A percentile compares a stretch with the other conserved stretches of the same genome.
Evolutionary conservation across 2,329 filamentous ascomycete species (phyloP).

Genomic region (Trichoderma pleuroti): DNA sequence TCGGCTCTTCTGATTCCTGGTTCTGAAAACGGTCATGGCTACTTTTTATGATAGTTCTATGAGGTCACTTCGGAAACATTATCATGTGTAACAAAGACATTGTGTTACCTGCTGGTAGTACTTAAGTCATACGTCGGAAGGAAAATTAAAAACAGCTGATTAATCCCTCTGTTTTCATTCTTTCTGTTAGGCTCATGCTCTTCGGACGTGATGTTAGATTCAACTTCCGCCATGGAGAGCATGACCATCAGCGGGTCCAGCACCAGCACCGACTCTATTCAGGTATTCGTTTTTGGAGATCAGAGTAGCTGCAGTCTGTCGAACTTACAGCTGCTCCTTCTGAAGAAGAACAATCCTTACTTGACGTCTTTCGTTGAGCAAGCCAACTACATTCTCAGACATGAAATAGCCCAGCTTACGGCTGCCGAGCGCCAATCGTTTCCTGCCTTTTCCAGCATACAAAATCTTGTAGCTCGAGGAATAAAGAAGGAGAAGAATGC

Average conservation of each 20-base stretch:
- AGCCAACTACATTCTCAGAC: slow-evolving; percentile 3
- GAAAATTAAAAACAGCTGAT: not conserved
- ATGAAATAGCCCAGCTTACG: slow-evolving; percentile 3
- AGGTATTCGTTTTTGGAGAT: slow-evolving; percentile 13
- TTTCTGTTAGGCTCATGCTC: not conserved
- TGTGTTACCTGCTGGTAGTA: not conserved
- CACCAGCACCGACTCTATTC: not conserved
- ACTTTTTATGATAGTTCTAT: not conserved
- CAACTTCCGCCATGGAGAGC: slow-evolving; percentile 1
- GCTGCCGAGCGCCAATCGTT: slow-evolving; percentile 9
- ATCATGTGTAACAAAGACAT: not conserved
- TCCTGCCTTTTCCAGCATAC: slow-evolving; percentile 10
- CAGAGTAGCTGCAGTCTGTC: slow-evolving; percentile 5
- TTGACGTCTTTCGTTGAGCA: slow-evolving; percentile 12
- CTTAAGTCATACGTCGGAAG: not conserved
- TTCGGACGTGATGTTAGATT: not conserved
- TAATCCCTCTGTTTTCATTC: not conserved
- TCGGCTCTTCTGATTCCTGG: not conserved
- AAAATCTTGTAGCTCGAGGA: slow-evolving; percentile 13
- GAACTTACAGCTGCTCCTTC: slow-evolving; percentile 3
- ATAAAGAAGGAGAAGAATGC: not conserved
- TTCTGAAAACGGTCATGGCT: not conserved
- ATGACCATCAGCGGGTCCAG: not conserved
- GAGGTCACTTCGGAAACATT: not conserved
- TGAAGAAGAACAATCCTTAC: slow-evolving; percentile 11